Evolutionary conservation across 352 stramenopile species (phyloP), one percentile per base, ranked within the genome.

Genomic region (Aphanomyces stellatus): DNA sequence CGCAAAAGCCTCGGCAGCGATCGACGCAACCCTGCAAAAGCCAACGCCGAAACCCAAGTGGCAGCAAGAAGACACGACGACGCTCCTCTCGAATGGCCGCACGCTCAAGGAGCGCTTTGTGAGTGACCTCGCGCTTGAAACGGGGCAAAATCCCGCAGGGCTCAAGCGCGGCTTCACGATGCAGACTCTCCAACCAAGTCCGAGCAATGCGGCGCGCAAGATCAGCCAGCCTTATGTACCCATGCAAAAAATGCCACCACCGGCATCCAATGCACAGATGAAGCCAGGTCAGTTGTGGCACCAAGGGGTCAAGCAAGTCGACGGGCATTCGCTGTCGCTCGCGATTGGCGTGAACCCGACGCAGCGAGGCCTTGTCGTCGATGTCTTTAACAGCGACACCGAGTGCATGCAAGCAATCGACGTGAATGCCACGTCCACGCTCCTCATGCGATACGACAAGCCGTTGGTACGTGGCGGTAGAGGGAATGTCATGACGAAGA

Each of bases 381-480:
- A 92, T 48, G 69, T 88, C 5, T 89, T 92, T 61, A 90, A 90
- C 64, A 90, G 76, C 66, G 81, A 92, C 60, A 88, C 78, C 17
- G 84, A 92, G 46, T 74, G 85, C 51, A 78, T 84, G 67, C 83
- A 92, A 48, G 90, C 84, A 0, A 81, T 90, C 34, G 86, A 92
- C 42, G 80, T 92, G 22, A 77, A 25, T 11, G 25, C 28, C 10
- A n/a, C 80, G 3, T 75, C 74, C 49, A 72, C 71, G 28, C 81
- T 90, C 57, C 78, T 92, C 72, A 62, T 80, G 65, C 4, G 65
- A 57, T 89, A 85, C 51, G 49, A 60, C 7, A 67, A 67, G 27
- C 60, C 60, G 22, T 28, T 67, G 40, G 60, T 67, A 67, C 33
- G 37, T 31, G 17, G n/a, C 49, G 1, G 34, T 5, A 43, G 0